phyloP scores from a whole-genome alignment of 805 yeast genomes.

The Zygoascus flipseniorum region DNA sequence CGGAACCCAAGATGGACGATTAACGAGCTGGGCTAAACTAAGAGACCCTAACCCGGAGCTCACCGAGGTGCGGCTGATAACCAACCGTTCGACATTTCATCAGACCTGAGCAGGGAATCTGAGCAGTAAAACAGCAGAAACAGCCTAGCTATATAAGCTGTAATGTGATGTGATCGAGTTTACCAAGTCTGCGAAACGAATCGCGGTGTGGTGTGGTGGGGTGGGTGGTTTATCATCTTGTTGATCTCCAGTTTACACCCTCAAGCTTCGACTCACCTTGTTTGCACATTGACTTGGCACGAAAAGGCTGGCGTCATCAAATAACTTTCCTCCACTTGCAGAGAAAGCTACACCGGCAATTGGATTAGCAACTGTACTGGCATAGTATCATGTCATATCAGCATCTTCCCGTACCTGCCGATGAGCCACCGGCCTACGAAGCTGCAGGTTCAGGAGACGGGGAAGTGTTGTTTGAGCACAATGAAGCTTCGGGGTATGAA shows the following conservation, averaged over 20 bases:
- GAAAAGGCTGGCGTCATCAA: not conserved
- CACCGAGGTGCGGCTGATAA: no score
- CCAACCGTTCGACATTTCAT: no score
- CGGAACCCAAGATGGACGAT: not conserved
- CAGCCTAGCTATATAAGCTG: no score
- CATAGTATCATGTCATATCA: not conserved
- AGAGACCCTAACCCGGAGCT: not conserved
- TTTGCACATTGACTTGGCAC: not conserved
- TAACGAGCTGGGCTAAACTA: no score
- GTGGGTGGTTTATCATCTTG: not conserved
- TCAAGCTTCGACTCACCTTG: not conserved
- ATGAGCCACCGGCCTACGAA: constrained; percentile 12
- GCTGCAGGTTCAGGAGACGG: not conserved
- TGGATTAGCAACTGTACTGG: no score
- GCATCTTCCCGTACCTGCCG: constrained; percentile 6
- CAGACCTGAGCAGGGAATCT: no score
- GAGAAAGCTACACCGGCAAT: no score
- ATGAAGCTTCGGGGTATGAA: constrained; percentile 5
- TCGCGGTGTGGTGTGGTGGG: no score
- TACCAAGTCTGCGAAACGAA: no score
- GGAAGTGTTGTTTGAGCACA: constrained; percentile 2
- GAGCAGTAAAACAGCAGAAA: no score
- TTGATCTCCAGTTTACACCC: not conserved
- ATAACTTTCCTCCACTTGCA: not conserved
- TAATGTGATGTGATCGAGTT: no score